Evolutionary conservation across 345 rosid genomes (phyloP), one percentile per base, ranked within the genome.

Genomic region (Lepidium sativum): DNA sequence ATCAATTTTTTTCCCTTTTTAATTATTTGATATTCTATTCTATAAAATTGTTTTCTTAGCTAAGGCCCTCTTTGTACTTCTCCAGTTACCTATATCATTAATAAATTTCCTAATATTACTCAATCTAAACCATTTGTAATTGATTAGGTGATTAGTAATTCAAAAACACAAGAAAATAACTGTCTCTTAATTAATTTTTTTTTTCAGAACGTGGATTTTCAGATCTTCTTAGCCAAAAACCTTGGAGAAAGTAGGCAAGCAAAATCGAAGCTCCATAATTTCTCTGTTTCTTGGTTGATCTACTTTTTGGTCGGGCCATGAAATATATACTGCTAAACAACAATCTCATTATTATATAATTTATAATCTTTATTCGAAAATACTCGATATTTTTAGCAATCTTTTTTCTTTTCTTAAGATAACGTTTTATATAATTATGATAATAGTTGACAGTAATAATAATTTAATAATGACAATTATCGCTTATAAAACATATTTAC

Each of bases 241-340:
- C 3, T 52, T 32, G 71, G 65, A 71, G 70, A 71, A 65, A 47
- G 66, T 65, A 57, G 76, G 61, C 76, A 49, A 71, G 48, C 70
- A 65, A 57, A 33, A 21, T 27, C 48, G 53, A 39, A 50, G 54
- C 65, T 71, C 7, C 70, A 50, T 49, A 71, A 50, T 71, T 71
- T 71, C 54, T 40, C 39, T 7, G 17, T 54, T 65, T 65, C 60
- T 71, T 71, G 60, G 75, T 71, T 64, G 53, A 71, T 71, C 75
- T 71, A 71, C 75, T 64, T 71, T 51, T 71, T 71, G 70, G 66
- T 65, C 70, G 65, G 70, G 45, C 65, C 63, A 5, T 47, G 58
- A 47, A 63, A 62, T 43, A 42, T 58, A 41, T 53, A 34, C 11
- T 35, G 48, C 21, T 51, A 41, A 32, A 41, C 3, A 60, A n/a